Evolutionary conservation across 306 rosid species (phyloP).

Genomic region (Lithocarpus polystachyus): DNA sequence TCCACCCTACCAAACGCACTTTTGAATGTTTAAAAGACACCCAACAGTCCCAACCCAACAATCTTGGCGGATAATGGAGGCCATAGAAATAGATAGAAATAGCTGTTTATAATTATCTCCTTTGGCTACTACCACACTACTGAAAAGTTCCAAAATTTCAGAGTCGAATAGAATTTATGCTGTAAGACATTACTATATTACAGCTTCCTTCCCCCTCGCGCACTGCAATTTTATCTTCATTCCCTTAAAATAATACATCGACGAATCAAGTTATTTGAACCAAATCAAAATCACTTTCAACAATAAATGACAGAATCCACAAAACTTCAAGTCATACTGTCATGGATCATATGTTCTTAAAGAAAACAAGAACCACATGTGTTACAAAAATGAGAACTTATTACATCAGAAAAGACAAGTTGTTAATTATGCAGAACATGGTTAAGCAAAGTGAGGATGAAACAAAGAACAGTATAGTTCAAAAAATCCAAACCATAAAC

Average conservation of each 20-base stretch:
- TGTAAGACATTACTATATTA: too few species aligned
- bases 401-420: not conserved
- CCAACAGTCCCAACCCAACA: not conserved
- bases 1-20: too few species aligned
- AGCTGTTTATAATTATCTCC: not conserved
- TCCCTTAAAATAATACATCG: too few species aligned
- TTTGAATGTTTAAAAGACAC: not conserved
- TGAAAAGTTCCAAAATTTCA: not conserved
- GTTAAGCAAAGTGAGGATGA: not conserved
- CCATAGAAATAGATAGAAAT: not conserved
- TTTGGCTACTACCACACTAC: not conserved
- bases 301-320: not conserved
- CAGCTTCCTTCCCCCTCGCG: too few species aligned
- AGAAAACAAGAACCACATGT: not conserved
- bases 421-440: not conserved
- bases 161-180: too few species aligned
- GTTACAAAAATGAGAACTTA: not conserved
- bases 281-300: not conserved
- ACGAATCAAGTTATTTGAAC: too few species aligned
- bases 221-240: too few species aligned
- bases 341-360: not conserved
- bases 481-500: not conserved
- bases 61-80: not conserved
- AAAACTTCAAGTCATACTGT: not conserved
- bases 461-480: not conserved